Evolutionary conservation across 163 green algal species (phyloP), one percentile per base, ranked within the genome.

Genomic region (Coccomyxa subellipsoidea): DNA sequence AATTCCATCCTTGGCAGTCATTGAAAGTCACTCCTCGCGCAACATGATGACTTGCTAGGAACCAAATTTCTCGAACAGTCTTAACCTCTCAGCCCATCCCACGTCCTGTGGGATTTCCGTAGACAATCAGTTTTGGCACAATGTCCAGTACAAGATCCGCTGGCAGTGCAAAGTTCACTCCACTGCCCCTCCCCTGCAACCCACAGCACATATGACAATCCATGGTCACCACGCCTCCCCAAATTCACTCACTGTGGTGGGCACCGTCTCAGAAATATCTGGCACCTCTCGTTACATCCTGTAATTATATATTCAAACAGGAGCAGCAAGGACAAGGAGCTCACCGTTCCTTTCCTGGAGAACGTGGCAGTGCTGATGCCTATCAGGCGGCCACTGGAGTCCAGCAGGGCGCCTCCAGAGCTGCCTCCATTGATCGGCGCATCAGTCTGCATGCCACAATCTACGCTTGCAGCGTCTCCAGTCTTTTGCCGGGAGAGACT

Each of bases 131-230:
- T 12, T 91, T 89, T 1, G 92, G 92, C 38, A 95, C 2, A 37
- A 92, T 54, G 5, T 89, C 77, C n/a, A 73, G 36, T n/a, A 93
- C 80, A 54, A 90, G 37, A 39, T 95, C 90, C 4, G 88, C 83
- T 0, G 90, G 87, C 32, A 96, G 76, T 0, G 93, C 93, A 86
- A 96, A 95, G 86, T 92, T 92, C 0, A 96, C 89, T 31, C 93
- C 93, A 35, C 86, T 93, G 81, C 91, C 90, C 12, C 90, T 85
- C 0, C 87, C 90, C 82, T 91, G 85, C 80, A 84, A 53, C 69
- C 38, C 31, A 38, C 40, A 32, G 10, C 27, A 73, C 1, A 38
- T 35, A 54, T n/a, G 23, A 54, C 71, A 78, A 32, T 32, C 71
- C n/a, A 12, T 66, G 47, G 12, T 12, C 12, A 66, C 47, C 47